Conservation (phyloP, 176 grass and related monocot species). For the Triticum turgidum region DNA sequence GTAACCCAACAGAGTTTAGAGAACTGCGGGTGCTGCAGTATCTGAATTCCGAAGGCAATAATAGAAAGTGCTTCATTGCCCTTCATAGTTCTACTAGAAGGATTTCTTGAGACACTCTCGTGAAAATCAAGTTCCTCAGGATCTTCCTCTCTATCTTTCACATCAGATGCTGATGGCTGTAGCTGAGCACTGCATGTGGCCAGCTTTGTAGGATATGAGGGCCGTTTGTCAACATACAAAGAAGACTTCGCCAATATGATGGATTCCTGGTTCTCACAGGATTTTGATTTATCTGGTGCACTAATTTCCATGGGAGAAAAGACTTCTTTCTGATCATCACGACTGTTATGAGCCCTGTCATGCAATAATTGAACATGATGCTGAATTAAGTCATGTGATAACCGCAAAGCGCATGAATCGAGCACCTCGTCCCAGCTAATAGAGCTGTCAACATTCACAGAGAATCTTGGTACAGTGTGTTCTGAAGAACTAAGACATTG, state of each 20-base stretch:
- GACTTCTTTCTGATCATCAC: conserved; percentile 39
- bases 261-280: conserved; percentile 26
- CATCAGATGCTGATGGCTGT: conserved; percentile 30
- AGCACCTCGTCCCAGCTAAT: conserved; percentile 67
- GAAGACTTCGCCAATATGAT: neutral
- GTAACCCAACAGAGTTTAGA: conserved; percentile 96
- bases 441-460: conserved; percentile 65
- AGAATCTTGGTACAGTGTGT: conserved; percentile 72
- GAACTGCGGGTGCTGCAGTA: conserved; percentile 82
- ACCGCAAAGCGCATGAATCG: conserved; percentile 55
- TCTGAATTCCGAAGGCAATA: conserved; percentile 77
- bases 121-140: conserved; percentile 28
- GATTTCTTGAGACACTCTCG: conserved; percentile 37
- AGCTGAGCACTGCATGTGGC: conserved; percentile 22
- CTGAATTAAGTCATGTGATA: conserved; percentile 76
- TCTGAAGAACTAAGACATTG: conserved; percentile 51
- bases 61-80: conserved; percentile 60
- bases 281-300: conserved; percentile 27
- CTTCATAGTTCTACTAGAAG: conserved; percentile 42
- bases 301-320: conserved; percentile 40
- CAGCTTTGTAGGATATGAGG: conserved; percentile 29
- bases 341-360: conserved; percentile 48
- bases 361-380: conserved; percentile 79
- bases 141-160: conserved; percentile 30
- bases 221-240: conserved; percentile 18